These are phyloP conservation scores for Trichoderma parareesei DNA, from an alignment of 495 filamentous ascomycete species.

Conservation along the genomic window DNA sequence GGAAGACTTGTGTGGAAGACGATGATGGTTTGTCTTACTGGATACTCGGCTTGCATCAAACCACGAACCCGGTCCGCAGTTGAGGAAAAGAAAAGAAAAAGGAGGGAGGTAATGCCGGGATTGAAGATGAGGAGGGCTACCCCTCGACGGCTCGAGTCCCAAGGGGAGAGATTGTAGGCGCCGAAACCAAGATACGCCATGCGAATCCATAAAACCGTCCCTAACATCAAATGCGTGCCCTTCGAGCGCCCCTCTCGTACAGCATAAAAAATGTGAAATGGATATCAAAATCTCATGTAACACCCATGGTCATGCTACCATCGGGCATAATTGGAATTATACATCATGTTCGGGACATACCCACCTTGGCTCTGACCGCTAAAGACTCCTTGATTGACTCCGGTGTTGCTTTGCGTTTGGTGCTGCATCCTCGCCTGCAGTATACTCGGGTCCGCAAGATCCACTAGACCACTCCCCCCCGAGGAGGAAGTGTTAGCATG, in stretches of 20 bases:
- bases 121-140: background rate
- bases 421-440: conserved; percentile 96
- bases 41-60: conserved; percentile 23
- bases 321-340: conserved; percentile 64
- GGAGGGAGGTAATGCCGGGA: conserved; percentile 1
- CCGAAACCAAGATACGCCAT: background rate
- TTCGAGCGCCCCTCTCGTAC: conserved; percentile 1
- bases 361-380: conserved; percentile 95
- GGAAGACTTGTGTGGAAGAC: conserved; percentile 53
- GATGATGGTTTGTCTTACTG: conserved; percentile 57
- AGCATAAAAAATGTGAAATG: conserved; percentile 2
- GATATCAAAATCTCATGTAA: conserved; percentile 5
- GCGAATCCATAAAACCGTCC: conserved; percentile 1
- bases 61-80: background rate
- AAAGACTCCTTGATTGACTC: conserved; percentile 81
- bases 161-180: background rate
- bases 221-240: background rate
- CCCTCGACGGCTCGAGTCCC: background rate
- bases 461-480: conserved; percentile 93
- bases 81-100: conserved; percentile 5
- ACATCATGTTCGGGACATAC: conserved; percentile 87
- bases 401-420: conserved; percentile 60
- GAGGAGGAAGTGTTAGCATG: conserved; percentile 99
- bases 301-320: conserved; percentile 46
- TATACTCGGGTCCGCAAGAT: conserved; percentile 99